Evolutionary conservation across 441 rosid species (phyloP).

Genomic region (Raphanus hybrid): DNA sequence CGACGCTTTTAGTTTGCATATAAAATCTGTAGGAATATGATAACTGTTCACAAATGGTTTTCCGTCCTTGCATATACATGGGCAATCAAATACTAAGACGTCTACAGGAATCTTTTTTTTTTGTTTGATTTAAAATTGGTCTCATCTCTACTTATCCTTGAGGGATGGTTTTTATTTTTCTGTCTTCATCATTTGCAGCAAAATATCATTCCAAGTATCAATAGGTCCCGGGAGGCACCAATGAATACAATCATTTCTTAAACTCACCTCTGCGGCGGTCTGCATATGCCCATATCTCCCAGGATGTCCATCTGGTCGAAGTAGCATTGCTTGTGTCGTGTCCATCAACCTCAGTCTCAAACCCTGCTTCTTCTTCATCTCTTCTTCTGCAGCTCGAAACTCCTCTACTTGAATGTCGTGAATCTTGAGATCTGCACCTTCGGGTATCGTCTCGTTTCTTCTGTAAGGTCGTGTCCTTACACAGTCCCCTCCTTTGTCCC

Average conservation of each 20-base stretch:
- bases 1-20: slow-evolving; percentile 26
- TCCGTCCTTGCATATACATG: slow-evolving; percentile 8
- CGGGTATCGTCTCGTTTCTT: slow-evolving; percentile 41
- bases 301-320: slow-evolving; percentile 60
- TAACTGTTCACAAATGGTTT: slow-evolving; percentile 11
- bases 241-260: slow-evolving; percentile 52
- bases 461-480: slow-evolving; percentile 43
- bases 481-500: slow-evolving; percentile 52
- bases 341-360: slow-evolving; percentile 46
- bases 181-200: slow-evolving; percentile 40
- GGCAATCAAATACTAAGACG: slow-evolving; percentile 32
- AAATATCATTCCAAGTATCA: slow-evolving; percentile 50
- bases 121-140: slow-evolving; percentile 9
- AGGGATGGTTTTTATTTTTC: slow-evolving; percentile 14
- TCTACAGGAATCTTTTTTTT: slow-evolving; percentile 12
- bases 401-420: slow-evolving; percentile 48
- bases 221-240: slow-evolving; percentile 67
- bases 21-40: background rate
- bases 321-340: slow-evolving; percentile 47
- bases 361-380: slow-evolving; percentile 33
- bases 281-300: slow-evolving; percentile 43
- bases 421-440: slow-evolving; percentile 43
- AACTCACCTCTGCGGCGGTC: slow-evolving; percentile 29
- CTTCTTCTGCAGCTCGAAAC: slow-evolving; percentile 42
- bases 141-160: slow-evolving; percentile 9